Evolutionary conservation across 148 eudicot species (phyloP).

Genomic region (Rhododendron ovatum): DNA sequence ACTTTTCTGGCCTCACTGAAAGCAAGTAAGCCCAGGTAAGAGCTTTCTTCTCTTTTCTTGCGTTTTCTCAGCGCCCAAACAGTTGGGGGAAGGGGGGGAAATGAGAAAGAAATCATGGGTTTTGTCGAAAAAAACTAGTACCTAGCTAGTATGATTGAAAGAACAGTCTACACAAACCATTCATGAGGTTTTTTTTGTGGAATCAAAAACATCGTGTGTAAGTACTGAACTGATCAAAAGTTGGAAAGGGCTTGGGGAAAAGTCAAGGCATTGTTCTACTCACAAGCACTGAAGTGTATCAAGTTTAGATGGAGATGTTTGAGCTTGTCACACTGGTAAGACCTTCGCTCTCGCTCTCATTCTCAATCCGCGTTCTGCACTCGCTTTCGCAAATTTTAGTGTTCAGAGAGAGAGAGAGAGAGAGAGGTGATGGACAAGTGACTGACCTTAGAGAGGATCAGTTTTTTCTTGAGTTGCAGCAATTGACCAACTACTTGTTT

Average conservation of each 20-base stretch:
- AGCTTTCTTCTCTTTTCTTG: neutral
- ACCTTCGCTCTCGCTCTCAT: neutral
- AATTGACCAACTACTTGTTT: neutral
- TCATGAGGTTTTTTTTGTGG: too few species aligned
- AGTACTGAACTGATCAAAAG: neutral
- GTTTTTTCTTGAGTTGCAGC: neutral
- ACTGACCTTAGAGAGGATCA: neutral
- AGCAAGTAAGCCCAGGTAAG: neutral
- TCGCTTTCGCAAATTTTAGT: too few species aligned
- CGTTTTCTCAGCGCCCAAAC: slow-evolving; percentile 7
- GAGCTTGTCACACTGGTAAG: neutral
- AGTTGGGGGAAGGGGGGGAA: neutral
- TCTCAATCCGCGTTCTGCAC: neutral
- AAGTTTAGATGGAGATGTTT: neutral
- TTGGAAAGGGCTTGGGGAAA: neutral
- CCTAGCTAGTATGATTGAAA: neutral
- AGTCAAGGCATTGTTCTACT: neutral
- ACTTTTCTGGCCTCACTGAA: neutral
- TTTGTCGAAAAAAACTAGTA: neutral
- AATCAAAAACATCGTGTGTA: neutral
- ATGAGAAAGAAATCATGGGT: neutral
- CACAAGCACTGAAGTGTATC: neutral
- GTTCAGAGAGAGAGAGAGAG: neutral
- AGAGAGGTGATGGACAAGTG: neutral
- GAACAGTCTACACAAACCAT: neutral